Percentiles rank a stretch among this genome's conserved stretches.
Conservation (phyloP, 2,329 filamentous ascomycete genomes). For the Aspergillus sp. region DNA sequence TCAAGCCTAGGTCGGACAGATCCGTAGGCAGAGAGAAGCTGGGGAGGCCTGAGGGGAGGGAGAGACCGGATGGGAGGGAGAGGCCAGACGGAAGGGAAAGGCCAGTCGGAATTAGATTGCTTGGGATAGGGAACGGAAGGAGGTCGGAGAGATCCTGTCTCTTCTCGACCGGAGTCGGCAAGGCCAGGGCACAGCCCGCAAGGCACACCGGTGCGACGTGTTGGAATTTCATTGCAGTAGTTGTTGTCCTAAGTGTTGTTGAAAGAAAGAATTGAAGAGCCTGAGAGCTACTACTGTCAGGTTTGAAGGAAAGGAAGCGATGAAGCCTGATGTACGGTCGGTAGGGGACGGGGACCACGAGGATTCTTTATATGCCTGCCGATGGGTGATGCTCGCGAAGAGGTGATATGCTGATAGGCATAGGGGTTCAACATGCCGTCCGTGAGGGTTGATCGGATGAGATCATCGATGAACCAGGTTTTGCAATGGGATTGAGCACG, state of each 20-base stretch:
- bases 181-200: slow-evolving; percentile 16
- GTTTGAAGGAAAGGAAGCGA: slow-evolving; percentile 11
- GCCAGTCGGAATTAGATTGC: neutral
- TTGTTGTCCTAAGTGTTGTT: neutral
- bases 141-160: slow-evolving; percentile 2
- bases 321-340: neutral
- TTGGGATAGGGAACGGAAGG: neutral
- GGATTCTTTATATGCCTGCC: neutral
- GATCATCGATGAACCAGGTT: neutral
- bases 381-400: neutral
- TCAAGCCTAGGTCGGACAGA: neutral
- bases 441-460: neutral
- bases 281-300: slow-evolving; percentile 8
- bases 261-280: slow-evolving; percentile 1
- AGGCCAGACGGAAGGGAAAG: slow-evolving; percentile 5
- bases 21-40: neutral
- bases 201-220: slow-evolving; percentile 11
- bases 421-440: neutral
- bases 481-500: neutral
- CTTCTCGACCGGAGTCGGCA: slow-evolving; percentile 12
- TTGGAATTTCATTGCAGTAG: slow-evolving; percentile 14
- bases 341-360: neutral
- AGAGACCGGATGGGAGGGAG: slow-evolving; percentile 23
- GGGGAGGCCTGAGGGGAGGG: neutral
- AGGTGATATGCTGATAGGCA: neutral